Evolutionary conservation across 176 grass and related monocot species (phyloP).

Genomic region (Bolboschoenus planiculmis): DNA sequence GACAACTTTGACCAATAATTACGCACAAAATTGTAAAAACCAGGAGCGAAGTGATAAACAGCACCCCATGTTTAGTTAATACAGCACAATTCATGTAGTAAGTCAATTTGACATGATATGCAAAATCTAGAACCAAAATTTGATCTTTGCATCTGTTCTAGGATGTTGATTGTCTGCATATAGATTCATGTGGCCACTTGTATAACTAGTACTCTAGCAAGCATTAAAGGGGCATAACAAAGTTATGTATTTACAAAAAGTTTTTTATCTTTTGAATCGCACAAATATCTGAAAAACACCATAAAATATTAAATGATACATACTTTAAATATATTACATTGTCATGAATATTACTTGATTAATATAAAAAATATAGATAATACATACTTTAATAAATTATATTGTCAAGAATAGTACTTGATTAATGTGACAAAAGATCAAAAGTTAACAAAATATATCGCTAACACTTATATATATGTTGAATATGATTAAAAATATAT

Average conservation of each 20-base stretch:
- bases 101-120: not conserved
- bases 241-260: not conserved
- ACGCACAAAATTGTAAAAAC: not conserved
- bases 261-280: not conserved
- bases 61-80: not conserved
- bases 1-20: not conserved
- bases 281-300: not conserved
- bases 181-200: not conserved
- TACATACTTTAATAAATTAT: not conserved
- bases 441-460: not conserved
- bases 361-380: not conserved
- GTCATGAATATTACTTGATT: not conserved
- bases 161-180: not conserved
- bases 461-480: not conserved
- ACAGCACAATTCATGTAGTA: not conserved
- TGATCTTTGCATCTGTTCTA: not conserved
- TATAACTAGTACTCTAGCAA: not conserved
- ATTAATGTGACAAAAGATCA: not conserved
- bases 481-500: not conserved
- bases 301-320: not conserved
- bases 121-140: not conserved
- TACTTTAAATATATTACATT: not conserved
- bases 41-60: not conserved
- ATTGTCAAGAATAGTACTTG: not conserved
- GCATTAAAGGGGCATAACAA: not conserved